phyloP scores from a whole-genome alignment of 495 filamentous ascomycete species.

The Penicillium atrosanguineum region DNA sequence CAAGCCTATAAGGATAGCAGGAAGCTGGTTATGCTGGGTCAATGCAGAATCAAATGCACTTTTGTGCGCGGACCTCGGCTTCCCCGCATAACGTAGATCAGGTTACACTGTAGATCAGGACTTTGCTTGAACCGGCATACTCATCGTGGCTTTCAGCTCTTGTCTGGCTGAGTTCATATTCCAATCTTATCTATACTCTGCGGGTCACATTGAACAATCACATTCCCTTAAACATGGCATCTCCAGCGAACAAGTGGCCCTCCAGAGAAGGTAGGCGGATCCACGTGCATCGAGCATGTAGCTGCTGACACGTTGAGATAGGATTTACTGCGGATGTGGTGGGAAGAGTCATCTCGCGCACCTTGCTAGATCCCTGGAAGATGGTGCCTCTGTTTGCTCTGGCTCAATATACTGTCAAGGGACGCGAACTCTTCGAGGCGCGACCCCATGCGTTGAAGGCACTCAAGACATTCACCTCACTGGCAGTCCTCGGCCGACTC shows the following conservation, averaged over 20 bases:
- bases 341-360: constrained; percentile 50
- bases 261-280: constrained; percentile 32
- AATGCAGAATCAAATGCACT: constrained; percentile 5
- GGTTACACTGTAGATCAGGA: constrained; percentile 3
- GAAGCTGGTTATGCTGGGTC: not conserved
- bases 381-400: constrained; percentile 55
- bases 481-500: constrained; percentile 48
- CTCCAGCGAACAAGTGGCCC: constrained; percentile 23
- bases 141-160: not conserved
- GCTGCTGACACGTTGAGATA: constrained; percentile 13
- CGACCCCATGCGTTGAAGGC: constrained; percentile 39
- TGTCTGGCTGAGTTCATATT: no score
- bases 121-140: not conserved
- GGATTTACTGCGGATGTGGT: constrained; percentile 63
- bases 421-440: constrained; percentile 46
- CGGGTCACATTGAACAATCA: not conserved
- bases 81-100: constrained; percentile 18
- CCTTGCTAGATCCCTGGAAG: constrained; percentile 58
- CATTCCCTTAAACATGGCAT: constrained; percentile 14
- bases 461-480: constrained; percentile 21
- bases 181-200: not conserved
- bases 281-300: not conserved
- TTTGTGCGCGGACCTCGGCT: constrained; percentile 23
- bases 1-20: not conserved
- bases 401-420: constrained; percentile 57